Conservation (phyloP, 2,329 filamentous ascomycete species). For the Exophiala spinifera region DNA sequence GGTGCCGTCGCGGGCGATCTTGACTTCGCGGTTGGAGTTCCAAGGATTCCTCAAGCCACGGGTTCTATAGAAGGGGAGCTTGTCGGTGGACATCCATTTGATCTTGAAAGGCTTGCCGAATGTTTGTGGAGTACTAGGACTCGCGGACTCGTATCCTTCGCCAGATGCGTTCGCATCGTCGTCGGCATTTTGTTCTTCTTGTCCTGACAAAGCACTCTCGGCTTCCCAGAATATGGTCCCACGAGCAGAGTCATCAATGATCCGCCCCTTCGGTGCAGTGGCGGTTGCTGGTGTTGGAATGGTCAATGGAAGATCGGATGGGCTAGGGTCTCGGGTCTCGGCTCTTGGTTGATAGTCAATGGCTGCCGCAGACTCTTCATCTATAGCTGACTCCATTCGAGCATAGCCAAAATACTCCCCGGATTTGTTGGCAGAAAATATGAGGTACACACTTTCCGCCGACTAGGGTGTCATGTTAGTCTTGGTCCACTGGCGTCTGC, state of each 20-base stretch:
- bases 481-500: not conserved
- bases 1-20: conserved; percentile 91
- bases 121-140: conserved; percentile 49
- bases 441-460: conserved; percentile 79
- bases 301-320: conserved; percentile 69
- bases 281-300: conserved; percentile 77
- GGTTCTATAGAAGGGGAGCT: conserved; percentile 84
- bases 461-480: conserved; percentile 48
- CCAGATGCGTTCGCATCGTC: conserved; percentile 24
- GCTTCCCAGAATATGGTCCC: conserved; percentile 97
- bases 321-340: conserved; percentile 44
- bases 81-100: conserved; percentile 81
- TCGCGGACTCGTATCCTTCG: conserved; percentile 22
- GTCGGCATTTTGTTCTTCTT: conserved; percentile 38
- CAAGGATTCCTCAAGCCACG: conserved; percentile 85
- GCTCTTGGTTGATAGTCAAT: conserved; percentile 67
- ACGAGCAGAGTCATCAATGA: conserved; percentile 89
- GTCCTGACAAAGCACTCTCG: conserved; percentile 51
- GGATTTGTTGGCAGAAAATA: conserved; percentile 96
- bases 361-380: conserved; percentile 64
- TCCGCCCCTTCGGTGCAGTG: conserved; percentile 73
- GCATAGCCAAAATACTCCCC: conserved; percentile 97
- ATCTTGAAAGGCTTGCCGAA: conserved; percentile 92
- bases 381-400: conserved; percentile 80
- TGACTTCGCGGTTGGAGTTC: conserved; percentile 94